These are phyloP conservation scores for Veloporphyrellus conicus DNA, from an alignment of 1,284 basidiomycete genomes.

Conservation along the genomic window DNA sequence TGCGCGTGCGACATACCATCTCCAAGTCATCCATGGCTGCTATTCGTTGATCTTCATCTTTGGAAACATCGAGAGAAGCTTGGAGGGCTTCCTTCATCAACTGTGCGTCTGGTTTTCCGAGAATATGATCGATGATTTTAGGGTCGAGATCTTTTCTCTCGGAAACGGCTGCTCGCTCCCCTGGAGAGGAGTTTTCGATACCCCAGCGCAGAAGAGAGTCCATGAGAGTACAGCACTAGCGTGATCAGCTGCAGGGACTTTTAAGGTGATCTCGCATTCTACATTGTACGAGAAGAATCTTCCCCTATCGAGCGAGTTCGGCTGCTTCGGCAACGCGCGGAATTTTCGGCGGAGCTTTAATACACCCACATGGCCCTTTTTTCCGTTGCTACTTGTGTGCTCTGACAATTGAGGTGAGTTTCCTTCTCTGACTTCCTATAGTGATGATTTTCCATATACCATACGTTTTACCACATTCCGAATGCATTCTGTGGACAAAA, in stretches of 20 bases:
- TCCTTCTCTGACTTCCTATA: neutral
- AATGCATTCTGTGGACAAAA: constrained; percentile 44
- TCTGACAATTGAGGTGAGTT: constrained; percentile 18
- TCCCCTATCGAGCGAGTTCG: constrained; percentile 13
- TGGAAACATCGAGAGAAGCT: constrained; percentile 61
- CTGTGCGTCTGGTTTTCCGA: constrained; percentile 81
- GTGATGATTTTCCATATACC: constrained; percentile 48
- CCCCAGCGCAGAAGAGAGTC: constrained; percentile 73
- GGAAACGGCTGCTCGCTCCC: constrained; percentile 31
- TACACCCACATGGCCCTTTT: neutral
- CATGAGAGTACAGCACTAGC: constrained; percentile 39
- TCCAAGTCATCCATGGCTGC: constrained; percentile 91
- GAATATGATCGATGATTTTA: constrained; percentile 78
- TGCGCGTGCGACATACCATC: constrained; percentile 60
- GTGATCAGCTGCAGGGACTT: neutral
- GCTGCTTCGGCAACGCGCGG: constrained; percentile 20
- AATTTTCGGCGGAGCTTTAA: constrained; percentile 16
- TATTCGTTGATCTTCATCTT: constrained; percentile 63
- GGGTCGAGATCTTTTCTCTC: constrained; percentile 61
- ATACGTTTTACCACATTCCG: constrained; percentile 53
- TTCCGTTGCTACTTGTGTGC: neutral
- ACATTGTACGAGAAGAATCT: constrained; percentile 12
- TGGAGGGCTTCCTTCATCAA: constrained; percentile 85
- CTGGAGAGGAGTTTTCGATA: constrained; percentile 57
- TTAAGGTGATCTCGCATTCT: neutral